Base-by-base conservation (phyloP, 306 rosid genomes). In the Casuarina equisetifolia region DNA sequence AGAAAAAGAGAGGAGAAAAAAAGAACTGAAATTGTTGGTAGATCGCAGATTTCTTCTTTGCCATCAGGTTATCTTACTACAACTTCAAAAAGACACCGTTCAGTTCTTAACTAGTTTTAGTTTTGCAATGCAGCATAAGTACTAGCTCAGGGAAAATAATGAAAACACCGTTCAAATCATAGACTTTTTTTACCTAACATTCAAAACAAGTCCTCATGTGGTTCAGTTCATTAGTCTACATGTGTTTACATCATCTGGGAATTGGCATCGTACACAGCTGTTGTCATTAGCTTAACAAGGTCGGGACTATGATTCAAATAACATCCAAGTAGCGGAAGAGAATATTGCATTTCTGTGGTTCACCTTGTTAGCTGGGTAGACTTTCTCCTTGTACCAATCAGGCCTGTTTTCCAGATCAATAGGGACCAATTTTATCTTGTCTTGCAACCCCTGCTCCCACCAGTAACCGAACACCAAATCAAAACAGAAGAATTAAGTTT, bases 361-460 rank as follows among this genome's bases (percentile, higher is more conserved):
- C 69, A 93, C 98, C 95, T 91, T 90, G 86, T 93, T 88, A 69
- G 90, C 73, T 38, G 90, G 89, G 86, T 91, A 85, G 63, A 93
- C 87, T 82, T 89, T 91, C 74, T 91, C 95, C 89, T 84, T 90
- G 77, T 91, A 93, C 98, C 96, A 91, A 63, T 90, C 79, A 67
- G 97, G 98, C 78, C 96, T 91, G 83, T 93, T 90, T 78, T 79
- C 74, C 74, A 91, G 88, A 87, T 93, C 86, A 69, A 93, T 82
- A 67, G 97, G 89, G 80, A 91, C 89, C 81, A 93, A 79, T 52
- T 91, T 69, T 74, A 93, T 88, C 86, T 77, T 84, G 54, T 88
- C 86, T 79, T 86, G 91, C 89, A 90, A 84, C 68, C 88, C 96
- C 96, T 93, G 89, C 84, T 76, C 72, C 80, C 80, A 67, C n/a